Evolutionary conservation across 2,329 filamentous ascomycete species (phyloP).

Genomic region (Kalmusia sp.): DNA sequence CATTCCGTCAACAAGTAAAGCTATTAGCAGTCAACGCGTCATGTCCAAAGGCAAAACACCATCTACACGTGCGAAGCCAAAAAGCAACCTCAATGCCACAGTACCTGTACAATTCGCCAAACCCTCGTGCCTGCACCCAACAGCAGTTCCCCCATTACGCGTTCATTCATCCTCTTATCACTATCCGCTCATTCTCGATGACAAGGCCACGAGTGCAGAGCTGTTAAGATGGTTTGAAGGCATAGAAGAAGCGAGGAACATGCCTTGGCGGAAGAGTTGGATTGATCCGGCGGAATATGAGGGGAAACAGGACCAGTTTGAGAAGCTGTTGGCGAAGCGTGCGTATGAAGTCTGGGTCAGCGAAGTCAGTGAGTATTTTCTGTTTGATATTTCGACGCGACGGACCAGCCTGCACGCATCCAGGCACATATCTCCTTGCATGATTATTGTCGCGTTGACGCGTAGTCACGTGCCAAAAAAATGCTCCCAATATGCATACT

Average conservation of each 20-base stretch:
- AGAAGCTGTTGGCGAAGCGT: constrained; percentile 56
- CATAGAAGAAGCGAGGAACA: constrained; percentile 39
- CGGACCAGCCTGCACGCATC: no score
- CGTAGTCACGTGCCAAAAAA: constrained; percentile 31
- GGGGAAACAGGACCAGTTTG: constrained; percentile 39
- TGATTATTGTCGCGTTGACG: no score
- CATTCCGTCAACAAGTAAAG: not conserved
- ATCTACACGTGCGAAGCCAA: constrained; percentile 8
- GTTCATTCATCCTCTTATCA: constrained; percentile 37
- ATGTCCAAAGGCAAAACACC: constrained; percentile 1
- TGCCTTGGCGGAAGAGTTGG: constrained; percentile 62
- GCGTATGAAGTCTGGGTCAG: constrained; percentile 73
- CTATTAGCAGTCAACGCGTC: not conserved
- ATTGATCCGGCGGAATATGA: constrained; percentile 52
- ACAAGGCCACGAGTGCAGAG: constrained; percentile 20
- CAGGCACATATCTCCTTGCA: no score
- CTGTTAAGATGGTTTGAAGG: constrained; percentile 41
- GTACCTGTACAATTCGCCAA: constrained; percentile 14
- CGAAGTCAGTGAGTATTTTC: constrained; percentile 59
- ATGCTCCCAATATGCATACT: no score
- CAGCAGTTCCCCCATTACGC: constrained; percentile 35
- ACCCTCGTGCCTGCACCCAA: constrained; percentile 15
- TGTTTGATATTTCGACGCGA: no score
- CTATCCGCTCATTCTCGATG: constrained; percentile 34
- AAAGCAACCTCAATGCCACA: not conserved